Base-by-base conservation (phyloP, 2,329 filamentous ascomycete species). In the Pseudogymnoascus sp. region DNA sequence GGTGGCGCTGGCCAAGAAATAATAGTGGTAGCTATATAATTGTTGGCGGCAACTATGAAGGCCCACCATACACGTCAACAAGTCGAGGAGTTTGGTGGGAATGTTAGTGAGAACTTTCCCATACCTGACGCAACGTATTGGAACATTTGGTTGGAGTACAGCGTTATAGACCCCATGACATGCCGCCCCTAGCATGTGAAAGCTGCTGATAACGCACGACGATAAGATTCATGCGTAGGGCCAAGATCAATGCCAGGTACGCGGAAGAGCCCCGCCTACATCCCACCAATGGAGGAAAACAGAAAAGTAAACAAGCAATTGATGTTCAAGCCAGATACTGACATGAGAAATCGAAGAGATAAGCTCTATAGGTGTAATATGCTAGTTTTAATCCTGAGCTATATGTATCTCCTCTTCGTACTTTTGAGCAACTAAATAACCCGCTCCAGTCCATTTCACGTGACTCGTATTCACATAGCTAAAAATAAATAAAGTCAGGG, bases 51-150 rank as follows among this genome's bases (percentile, higher is more conserved):
- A 34, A 57, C 51, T 57, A 57, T 34, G 51, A 57, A 57, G 51
- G 51, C 51, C 51, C 51, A 57, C 51, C 51, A 57, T 36, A 57
- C 51, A 57, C 29, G 51, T 57, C 51, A 34, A 57, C 51, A 57
- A 34, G 51, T 21, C 12, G 51, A 57, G 51, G 11, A 10, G 29
- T 36, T 21, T 36, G 51, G 51, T 36, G 51, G 51, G 51, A 57
- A 57, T 57, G 51, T 34, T 34, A 57, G 51, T 57, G 51, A 57
- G 51, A 57, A 57, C 51, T 57, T 57, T 57, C 51, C 51, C 51
- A 57, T 36, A 36, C 51, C 51, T 57, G 51, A 57, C 51, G 51
- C 51, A 57, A 57, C 26, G 51, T 54, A 57, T 57, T 34, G 26
- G 51, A 57, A 34, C 26, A 7, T 57, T 57, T 40, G 31, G 51